phyloP scores from a whole-genome alignment of 768 basidiomycete genomes.

The Phanerochaete carnosa region DNA sequence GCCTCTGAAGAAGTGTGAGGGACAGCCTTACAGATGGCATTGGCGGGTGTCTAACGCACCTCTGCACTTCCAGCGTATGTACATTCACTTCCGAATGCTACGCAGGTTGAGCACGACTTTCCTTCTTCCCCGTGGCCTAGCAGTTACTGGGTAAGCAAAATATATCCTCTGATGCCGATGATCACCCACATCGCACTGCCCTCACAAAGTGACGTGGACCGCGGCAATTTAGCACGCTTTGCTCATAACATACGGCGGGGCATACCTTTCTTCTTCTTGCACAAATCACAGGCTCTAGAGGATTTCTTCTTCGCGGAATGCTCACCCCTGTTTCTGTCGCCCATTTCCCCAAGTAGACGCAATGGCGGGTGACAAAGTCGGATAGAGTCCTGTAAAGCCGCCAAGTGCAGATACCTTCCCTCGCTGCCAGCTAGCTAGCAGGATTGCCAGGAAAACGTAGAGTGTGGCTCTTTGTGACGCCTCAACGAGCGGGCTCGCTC shows the following conservation, averaged over 20 bases:
- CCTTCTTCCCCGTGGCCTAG: constrained; percentile 10
- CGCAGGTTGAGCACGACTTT: constrained; percentile 53
- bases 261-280: constrained; percentile 11
- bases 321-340: too few relatives aligned
- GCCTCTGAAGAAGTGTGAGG: not conserved
- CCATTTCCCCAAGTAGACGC: too few relatives aligned
- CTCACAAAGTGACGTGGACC: too few relatives aligned
- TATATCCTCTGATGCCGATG: not conserved
- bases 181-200: constrained; percentile 11
- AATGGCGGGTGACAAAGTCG: too few relatives aligned
- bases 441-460: too few relatives aligned
- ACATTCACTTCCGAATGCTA: constrained; percentile 46
- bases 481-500: too few relatives aligned
- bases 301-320: not conserved
- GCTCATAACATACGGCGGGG: not conserved
- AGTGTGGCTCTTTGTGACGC: too few relatives aligned
- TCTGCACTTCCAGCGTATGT: constrained; percentile 44
- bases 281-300: constrained; percentile 11
- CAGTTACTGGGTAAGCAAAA: not conserved
- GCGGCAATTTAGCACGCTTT: not conserved
- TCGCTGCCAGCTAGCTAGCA: too few relatives aligned
- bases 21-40: not conserved
- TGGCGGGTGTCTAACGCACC: constrained; percentile 22
- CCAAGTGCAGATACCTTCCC: too few relatives aligned
- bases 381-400: too few relatives aligned